Evolutionary conservation across 1,284 basidiomycete genomes (phyloP).

Genomic region (Trametes hirsuta): DNA sequence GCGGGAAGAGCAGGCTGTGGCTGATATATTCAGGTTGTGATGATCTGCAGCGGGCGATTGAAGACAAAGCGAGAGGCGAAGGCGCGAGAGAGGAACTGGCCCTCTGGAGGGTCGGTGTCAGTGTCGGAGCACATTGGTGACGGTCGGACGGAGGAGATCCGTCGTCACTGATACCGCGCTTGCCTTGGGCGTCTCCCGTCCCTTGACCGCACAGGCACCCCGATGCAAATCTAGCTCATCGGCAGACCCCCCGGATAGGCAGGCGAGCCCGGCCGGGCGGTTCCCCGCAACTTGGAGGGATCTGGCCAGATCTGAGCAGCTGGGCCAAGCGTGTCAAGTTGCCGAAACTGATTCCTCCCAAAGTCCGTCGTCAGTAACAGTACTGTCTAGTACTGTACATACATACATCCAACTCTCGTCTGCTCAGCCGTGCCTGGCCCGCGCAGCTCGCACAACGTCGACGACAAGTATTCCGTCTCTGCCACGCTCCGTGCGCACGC

Average conservation of each 20-base stretch:
- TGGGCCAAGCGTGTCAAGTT: background rate
- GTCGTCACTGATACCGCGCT: background rate
- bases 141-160: background rate
- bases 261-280: background rate
- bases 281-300: background rate
- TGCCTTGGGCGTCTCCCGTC: background rate
- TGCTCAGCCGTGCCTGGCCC: too few species aligned
- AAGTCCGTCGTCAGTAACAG: background rate
- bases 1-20: background rate
- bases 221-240: background rate
- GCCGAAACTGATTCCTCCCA: background rate
- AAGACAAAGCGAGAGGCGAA: background rate
- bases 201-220: slow-evolving; percentile 3
- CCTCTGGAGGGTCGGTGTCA: too few species aligned
- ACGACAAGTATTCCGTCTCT: background rate
- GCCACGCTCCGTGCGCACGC: background rate
- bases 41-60: background rate
- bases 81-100: background rate
- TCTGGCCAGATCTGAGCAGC: background rate
- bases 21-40: background rate
- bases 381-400: background rate
- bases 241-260: background rate
- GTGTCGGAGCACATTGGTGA: too few species aligned
- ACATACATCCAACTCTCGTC: too few species aligned
- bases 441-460: background rate